A percentile compares a stretch with the other conserved stretches of the same genome.
These are phyloP conservation scores for Globisporangium spinosum DNA, from an alignment of 352 stramenopile genomes.

Conservation along the genomic window DNA sequence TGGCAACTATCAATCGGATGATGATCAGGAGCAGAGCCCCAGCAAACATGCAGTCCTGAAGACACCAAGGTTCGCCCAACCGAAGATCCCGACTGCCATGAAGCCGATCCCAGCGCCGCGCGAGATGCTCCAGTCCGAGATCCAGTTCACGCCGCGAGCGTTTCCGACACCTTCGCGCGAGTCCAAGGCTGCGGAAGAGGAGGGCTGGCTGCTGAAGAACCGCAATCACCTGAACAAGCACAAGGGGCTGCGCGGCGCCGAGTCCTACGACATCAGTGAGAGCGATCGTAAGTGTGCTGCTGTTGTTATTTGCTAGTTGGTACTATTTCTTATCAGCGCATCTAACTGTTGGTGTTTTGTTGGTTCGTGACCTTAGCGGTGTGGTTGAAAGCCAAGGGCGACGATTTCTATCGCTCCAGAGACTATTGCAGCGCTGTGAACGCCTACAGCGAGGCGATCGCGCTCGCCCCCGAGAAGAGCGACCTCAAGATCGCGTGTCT, in stretches of 20 bases:
- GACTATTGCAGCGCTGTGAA: constrained; percentile 70
- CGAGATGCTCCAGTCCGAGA: constrained; percentile 38
- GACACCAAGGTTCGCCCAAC: neutral
- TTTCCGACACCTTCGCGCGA: constrained; percentile 78
- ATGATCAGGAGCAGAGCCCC: neutral
- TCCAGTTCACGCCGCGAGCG: constrained; percentile 71
- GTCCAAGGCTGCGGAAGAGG: constrained; percentile 76
- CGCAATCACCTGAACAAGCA: constrained; percentile 74
- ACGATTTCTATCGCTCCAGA: constrained; percentile 72
- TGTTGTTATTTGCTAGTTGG: neutral
- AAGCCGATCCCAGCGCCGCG: constrained; percentile 39
- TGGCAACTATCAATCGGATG: neutral
- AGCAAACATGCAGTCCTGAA: constrained; percentile 6
- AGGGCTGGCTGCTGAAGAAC: constrained; percentile 85
- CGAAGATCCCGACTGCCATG: constrained; percentile 12
- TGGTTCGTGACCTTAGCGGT: constrained; percentile 33
- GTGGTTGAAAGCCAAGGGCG: constrained; percentile 85
- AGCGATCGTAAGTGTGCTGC: constrained; percentile 54
- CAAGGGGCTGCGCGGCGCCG: constrained; percentile 44
- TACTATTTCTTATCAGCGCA: neutral
- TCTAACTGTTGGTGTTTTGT: neutral
- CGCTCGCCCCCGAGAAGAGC: constrained; percentile 28
- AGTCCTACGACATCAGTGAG: constrained; percentile 80
- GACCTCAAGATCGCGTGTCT: constrained; percentile 52
- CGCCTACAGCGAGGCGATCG: constrained; percentile 63